Percentiles rank a stretch among this genome's conserved stretches.
Conservation (phyloP, 2,329 filamentous ascomycete species). For the Lasiodiplodia theobromae region DNA sequence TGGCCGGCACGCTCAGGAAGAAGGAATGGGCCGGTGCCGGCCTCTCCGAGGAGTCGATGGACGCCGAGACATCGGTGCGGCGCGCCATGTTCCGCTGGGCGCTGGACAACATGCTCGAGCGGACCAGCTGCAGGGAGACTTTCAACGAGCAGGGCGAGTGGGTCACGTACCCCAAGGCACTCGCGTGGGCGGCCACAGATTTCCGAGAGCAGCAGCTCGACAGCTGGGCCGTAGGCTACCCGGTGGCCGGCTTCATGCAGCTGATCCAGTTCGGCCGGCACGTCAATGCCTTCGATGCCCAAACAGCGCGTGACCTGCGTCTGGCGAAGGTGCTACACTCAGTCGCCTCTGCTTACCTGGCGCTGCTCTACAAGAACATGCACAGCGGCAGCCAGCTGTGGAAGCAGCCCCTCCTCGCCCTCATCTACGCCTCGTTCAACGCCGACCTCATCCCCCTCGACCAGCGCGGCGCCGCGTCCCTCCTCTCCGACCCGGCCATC, state of each 20-base stretch:
- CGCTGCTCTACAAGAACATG: slow-evolving; percentile 32
- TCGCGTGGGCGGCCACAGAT: slow-evolving; percentile 40
- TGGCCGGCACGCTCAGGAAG: slow-evolving; percentile 37
- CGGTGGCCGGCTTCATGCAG: slow-evolving; percentile 38
- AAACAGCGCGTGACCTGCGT: slow-evolving; percentile 30
- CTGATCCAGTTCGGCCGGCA: slow-evolving; percentile 37
- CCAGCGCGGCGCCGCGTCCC: slow-evolving; percentile 30
- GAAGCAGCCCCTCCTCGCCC: slow-evolving; percentile 39
- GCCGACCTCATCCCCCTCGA: slow-evolving; percentile 36
- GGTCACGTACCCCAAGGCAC: slow-evolving; percentile 39
- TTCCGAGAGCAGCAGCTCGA: slow-evolving; percentile 39
- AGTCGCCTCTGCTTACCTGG: slow-evolving; percentile 38
- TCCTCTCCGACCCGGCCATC: slow-evolving; percentile 31
- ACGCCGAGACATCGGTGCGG: slow-evolving; percentile 34
- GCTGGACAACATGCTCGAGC: slow-evolving; percentile 39
- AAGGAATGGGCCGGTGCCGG: slow-evolving; percentile 41
- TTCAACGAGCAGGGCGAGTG: slow-evolving; percentile 42
- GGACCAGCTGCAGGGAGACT: slow-evolving; percentile 40
- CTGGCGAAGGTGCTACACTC: slow-evolving; percentile 39
- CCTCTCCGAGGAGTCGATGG: not conserved
- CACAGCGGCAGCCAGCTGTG: slow-evolving; percentile 32
- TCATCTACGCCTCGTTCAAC: slow-evolving; percentile 43
- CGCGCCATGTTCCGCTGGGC: slow-evolving; percentile 41
- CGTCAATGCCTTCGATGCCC: slow-evolving; percentile 32
- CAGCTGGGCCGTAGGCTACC: slow-evolving; percentile 43